Evolutionary conservation across 352 stramenopile genomes (phyloP), one percentile per base, ranked within the genome.

Genomic region (Phytophthora crassamura): DNA sequence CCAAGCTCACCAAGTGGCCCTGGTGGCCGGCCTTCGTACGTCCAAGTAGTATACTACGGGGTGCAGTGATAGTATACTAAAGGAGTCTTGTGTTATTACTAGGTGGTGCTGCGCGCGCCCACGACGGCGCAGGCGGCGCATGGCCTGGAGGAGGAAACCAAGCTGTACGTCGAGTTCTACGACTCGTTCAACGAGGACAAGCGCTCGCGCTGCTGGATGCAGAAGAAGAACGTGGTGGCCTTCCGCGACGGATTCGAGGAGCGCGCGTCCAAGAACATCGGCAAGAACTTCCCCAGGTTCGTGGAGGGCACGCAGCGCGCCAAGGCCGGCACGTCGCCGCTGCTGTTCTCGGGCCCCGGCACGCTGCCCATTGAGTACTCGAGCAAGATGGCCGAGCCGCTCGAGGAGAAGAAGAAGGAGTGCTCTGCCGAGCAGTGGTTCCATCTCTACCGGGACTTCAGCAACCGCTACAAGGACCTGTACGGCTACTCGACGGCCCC

Each of bases 121-220:
- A 87, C 84, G 53, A 78, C 72, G 41, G 75, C 82, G 55, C 51
- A 64, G 32, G 84, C 84, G 6, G 67, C 78, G 8, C 78, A 80
- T 7, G 77, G 77, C 5, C 69, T 93, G 0, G 78, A 90, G 38
- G 60, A 81, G 25, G 84, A 93, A 65, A 88, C 74, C 28, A 93
- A 93, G 63, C 67, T 93, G 20, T 91, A 90, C 60, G 81, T 93
- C 39, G 84, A 93, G 75, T 93, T 93, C 60, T 91, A 86, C 40
- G 84, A 93, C 63, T 87, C 84, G 66, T 93, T 89, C 59, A 74
- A 86, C 18, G 82, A 88, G 28, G 71, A 76, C 43, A 91, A 90
- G 62, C 84, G 84, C 48, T 89, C 82, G 25, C 80, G 82, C 25
- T 93, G 84, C 69, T 93, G 84, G 84, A 91, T 93, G 81, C 80